phyloP scores from a whole-genome alignment of 1,139 yeast genomes.

The Saccharomycopsis hybrid region DNA sequence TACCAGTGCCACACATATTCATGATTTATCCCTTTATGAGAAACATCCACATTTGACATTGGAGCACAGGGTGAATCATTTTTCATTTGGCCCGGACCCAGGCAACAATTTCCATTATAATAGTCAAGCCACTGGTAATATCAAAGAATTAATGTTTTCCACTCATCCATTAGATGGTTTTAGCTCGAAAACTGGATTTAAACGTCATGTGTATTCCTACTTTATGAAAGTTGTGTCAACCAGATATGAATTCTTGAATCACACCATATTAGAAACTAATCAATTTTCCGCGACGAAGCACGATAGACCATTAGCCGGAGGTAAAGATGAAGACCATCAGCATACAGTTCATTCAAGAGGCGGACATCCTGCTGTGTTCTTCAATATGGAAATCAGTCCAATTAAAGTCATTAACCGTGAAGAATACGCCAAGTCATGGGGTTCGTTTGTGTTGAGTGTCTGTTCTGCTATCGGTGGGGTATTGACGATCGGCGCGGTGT shows the following conservation, averaged over 20 bases:
- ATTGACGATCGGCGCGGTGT: conserved; percentile 80
- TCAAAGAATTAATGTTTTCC: conserved; percentile 28
- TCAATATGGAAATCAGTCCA: conserved; percentile 89
- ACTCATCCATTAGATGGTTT: conserved; percentile 71
- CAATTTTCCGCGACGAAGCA: conserved; percentile 91
- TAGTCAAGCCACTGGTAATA: conserved; percentile 19
- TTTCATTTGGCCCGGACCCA: conserved; percentile 74
- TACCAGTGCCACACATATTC: conserved; percentile 57
- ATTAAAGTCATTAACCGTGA: conserved; percentile 85
- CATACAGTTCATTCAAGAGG: conserved; percentile 80
- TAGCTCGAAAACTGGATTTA: conserved; percentile 36
- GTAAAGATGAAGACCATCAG: conserved; percentile 85
- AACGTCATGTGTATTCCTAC: conserved; percentile 66
- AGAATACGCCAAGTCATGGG: conserved; percentile 71
- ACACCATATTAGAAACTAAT: conserved; percentile 63
- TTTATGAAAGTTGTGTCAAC: conserved; percentile 89
- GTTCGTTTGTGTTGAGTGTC: conserved; percentile 78
- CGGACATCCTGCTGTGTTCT: conserved; percentile 85
- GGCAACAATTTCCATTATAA: conserved; percentile 29
- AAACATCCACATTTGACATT: conserved; percentile 49
- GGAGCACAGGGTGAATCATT: conserved; percentile 69
- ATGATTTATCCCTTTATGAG: conserved; percentile 71
- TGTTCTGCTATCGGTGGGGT: conserved; percentile 92
- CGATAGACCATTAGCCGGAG: conserved; percentile 79
- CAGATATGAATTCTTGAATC: conserved; percentile 62